These are phyloP conservation scores for Malus orientalis DNA, from an alignment of 306 rosid species.

Conservation along the genomic window DNA sequence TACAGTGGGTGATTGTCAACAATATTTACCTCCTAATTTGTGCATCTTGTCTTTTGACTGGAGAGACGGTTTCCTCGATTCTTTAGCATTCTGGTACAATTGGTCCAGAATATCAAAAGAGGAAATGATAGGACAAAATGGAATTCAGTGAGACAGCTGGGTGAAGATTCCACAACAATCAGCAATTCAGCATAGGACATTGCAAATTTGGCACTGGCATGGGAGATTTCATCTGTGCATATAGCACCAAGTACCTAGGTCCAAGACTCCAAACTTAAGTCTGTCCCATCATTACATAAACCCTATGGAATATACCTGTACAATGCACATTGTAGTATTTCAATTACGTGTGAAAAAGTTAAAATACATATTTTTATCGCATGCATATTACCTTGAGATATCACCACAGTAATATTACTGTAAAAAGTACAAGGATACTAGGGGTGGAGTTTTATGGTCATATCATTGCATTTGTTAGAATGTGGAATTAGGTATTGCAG, in stretches of 20 bases:
- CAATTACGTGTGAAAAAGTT: no score
- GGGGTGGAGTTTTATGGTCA: no score
- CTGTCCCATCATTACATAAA: not conserved
- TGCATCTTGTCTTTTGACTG: slow-evolving; percentile 10
- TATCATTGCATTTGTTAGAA: no score
- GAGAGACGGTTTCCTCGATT: not conserved
- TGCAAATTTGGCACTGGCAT: not conserved
- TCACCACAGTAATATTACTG: no score
- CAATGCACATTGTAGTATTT: no score
- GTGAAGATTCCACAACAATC: not conserved
- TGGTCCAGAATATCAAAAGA: not conserved
- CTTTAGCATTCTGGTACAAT: not conserved
- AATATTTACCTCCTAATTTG: not conserved
- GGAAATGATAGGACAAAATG: not conserved
- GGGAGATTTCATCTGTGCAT: not conserved
- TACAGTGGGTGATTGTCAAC: not conserved
- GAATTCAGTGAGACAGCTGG: slow-evolving; percentile 2
- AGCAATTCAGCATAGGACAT: not conserved
- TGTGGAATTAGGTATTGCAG: no score
- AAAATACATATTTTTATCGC: no score
- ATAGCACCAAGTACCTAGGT: not conserved
- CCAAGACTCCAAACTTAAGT: not conserved
- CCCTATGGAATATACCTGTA: not conserved
- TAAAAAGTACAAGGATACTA: no score
- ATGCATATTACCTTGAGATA: no score